Evolutionary conservation across 768 basidiomycete genomes (phyloP).

Genomic region (Ramaria rubella): DNA sequence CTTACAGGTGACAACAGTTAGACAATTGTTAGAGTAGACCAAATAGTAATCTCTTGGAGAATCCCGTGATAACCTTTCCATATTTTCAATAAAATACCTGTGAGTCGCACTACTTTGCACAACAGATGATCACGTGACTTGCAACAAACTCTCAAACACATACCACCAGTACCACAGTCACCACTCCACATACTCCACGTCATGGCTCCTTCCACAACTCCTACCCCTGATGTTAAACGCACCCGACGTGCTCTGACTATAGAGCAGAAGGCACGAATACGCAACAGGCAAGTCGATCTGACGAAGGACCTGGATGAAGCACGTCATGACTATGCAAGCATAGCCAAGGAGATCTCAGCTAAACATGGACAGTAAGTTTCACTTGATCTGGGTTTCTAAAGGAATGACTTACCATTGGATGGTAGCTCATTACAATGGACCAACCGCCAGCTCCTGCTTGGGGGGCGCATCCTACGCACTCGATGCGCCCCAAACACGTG

Average conservation of each 20-base stretch:
- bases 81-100: too few relatives aligned
- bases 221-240: background rate
- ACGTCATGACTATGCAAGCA: background rate
- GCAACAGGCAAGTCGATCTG: background rate
- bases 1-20: too few relatives aligned
- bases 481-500: background rate
- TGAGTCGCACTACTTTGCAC: too few relatives aligned
- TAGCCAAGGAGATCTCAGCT: background rate
- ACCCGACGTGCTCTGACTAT: background rate
- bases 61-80: too few relatives aligned
- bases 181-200: too few relatives aligned
- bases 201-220: background rate
- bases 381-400: background rate
- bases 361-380: background rate
- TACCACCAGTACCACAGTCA: too few relatives aligned
- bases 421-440: background rate
- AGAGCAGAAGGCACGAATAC: background rate
- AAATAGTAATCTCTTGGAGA: too few relatives aligned
- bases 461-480: background rate
- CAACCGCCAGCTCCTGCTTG: background rate
- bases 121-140: too few relatives aligned
- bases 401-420: background rate
- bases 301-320: background rate
- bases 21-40: too few relatives aligned
- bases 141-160: too few relatives aligned